Conservation (phyloP, 2,329 filamentous ascomycete genomes). For the Aspergillus sp. region DNA sequence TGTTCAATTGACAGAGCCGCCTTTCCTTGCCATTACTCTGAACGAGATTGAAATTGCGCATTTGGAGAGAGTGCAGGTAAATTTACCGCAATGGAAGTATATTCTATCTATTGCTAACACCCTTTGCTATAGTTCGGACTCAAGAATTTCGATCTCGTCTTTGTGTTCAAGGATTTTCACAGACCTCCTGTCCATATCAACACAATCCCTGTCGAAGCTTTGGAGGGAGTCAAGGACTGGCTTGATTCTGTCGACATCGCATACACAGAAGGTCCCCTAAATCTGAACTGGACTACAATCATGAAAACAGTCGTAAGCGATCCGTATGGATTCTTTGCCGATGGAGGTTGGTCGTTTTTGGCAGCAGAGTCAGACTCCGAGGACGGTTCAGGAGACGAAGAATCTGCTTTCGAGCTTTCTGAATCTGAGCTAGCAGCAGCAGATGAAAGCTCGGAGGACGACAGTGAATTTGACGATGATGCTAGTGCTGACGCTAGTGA, state of each 20-base stretch:
- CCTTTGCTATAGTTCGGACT: slow-evolving; percentile 69
- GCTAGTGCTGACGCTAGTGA: slow-evolving; percentile 72
- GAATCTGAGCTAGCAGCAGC: slow-evolving; percentile 70
- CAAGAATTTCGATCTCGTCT: slow-evolving; percentile 98
- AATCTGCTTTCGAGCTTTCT: slow-evolving; percentile 85
- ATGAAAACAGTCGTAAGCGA: slow-evolving; percentile 98
- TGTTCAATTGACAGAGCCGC: slow-evolving; percentile 93
- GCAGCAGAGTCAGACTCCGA: slow-evolving; percentile 84
- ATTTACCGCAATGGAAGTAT: background rate
- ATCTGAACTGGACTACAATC: slow-evolving; percentile 97
- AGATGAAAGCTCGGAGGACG: slow-evolving; percentile 80
- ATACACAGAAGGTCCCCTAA: slow-evolving; percentile 89
- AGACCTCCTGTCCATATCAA: slow-evolving; percentile 92
- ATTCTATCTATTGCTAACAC: slow-evolving; percentile 16
- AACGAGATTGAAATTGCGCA: slow-evolving; percentile 96
- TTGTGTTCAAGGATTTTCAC: slow-evolving; percentile 96
- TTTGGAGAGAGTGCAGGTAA: slow-evolving; percentile 76
- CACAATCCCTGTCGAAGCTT: slow-evolving; percentile 91
- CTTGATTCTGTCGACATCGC: slow-evolving; percentile 93
- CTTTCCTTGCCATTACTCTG: slow-evolving; percentile 91
- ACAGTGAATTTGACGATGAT: slow-evolving; percentile 90
- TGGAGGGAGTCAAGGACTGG: slow-evolving; percentile 97
- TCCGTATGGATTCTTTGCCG: slow-evolving; percentile 89
- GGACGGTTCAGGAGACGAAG: slow-evolving; percentile 74
- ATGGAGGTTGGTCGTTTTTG: slow-evolving; percentile 94